Base-by-base conservation (phyloP, 2,329 filamentous ascomycete species). In the Nothopassalora personata region DNA sequence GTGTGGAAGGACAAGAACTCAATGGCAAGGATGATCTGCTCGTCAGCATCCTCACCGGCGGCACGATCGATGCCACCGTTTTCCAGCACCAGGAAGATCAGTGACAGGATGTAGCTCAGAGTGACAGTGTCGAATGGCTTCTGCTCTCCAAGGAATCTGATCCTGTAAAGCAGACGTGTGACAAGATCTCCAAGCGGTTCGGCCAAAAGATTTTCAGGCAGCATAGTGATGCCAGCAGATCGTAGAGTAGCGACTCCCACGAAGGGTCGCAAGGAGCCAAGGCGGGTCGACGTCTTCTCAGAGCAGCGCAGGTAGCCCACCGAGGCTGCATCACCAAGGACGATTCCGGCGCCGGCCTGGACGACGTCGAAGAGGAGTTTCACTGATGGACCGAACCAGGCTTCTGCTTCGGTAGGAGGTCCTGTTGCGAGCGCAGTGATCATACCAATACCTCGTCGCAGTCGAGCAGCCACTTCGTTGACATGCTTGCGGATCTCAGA, bases 1-100 rank as follows among this genome's bases (percentile, higher is more conserved):
- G 92, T 92, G 72, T 99, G 94, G 75, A 93, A 95, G 1, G 90
- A 86, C 9, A 99, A 75, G 64, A 97, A 87, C 71, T 99, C 94
- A 28, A 96, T 79, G 10, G 91, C 91, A 60, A 99, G 80, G 15
- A 97, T 86, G 28, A 97, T 79, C 72, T 99, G 94, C 62, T 94
- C 88, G 72, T 97, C 93, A 31, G 86, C 85, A 64, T 94, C 91
- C 70, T 97, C 94, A 5, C 78, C 75, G 9, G 77, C 76, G 1
- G 82, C 73, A 27, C 82, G 82, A 31, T 87, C 88, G 66, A 96
- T 85, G 1, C 92, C 92, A 45, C 91, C 91, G 62, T 87, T 86
- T 60, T 85, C 83, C 19, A 99, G 80, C 18, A 97, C 83, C 19
- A 90, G 77, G 66, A 96, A 86, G 3, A 96, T 76, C 15, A 99